Base-by-base conservation (phyloP, 768 basidiomycete species). In the Termitomyces sp. region DNA sequence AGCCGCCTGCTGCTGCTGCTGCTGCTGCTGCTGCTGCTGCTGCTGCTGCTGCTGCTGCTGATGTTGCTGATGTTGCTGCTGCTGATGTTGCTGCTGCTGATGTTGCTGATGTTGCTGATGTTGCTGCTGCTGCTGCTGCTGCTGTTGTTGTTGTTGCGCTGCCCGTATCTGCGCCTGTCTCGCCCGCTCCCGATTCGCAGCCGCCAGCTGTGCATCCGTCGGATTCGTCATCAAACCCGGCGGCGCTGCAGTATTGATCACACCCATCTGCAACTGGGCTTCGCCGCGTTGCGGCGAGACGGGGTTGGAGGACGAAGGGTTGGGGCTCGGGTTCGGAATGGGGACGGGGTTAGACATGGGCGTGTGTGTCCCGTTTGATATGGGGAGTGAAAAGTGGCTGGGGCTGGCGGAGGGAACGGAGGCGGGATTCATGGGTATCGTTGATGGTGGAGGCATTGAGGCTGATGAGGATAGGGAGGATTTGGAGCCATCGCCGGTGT, bases 401-500 rank as follows among this genome's bases (percentile, higher is more conserved):
- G 54, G 54, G 51, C 32, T 30, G 37, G n/a, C 44, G 49, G 8
- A 32, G 26, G 34, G 12, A 28, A 14, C 40, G 45, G 8, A 21
- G 2, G 41, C 19, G 21, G 56, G 55, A 0, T 51, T 50, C 30
- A 35, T 53, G 5, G 43, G 45, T 34, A 70, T 69, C 59, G 71
- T 68, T 32, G 71, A 62, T 21, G 74, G 66, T 2, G 74, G 75
- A 0, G 78, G 74, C 1, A 53, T 45, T 2, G 53, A 54, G 12
- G 19, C 34, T 10, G 44, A 12, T 2, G 44, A 26, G 4, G 42
- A 14, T 6, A 51, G 26, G 7, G 64, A 40, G 9, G 64, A 50
- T n/a, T 59, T 57, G 62, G 83, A 85, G 41, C 69, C 70, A 58
- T 89, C 87, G 34, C 88, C 88, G 0, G 82, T 83, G 62, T 90